Base-by-base conservation (phyloP, 768 basidiomycete species). In the Cyclocybe aegerita region DNA sequence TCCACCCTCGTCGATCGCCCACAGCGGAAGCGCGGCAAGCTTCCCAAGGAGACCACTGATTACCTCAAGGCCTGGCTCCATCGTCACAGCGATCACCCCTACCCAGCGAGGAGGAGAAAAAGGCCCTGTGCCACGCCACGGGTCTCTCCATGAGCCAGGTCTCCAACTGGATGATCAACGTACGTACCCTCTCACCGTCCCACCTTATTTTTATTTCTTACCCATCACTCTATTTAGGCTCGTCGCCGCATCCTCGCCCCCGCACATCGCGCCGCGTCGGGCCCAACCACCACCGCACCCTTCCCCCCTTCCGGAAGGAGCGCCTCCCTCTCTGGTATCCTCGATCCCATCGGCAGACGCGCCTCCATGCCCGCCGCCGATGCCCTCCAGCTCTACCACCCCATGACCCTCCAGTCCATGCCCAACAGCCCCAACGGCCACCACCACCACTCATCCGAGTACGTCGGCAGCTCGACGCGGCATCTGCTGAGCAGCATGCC, bases 161-260 rank as follows among this genome's bases (percentile, higher is more conserved):
- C 0, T 90, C 88, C 46, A 93, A 93, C 66, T 93, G 90, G 90
- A 93, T 93, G 90, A 93, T 93, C 62, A 93, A 93, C 60, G 90
- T 77, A 38, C 50, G 69, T 75, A 7, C 52, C 44, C 23, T 43
- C 44, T 31, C 23, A 34, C 48, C 38, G 42, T 55, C 51, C 23
- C 23, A 23, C 23, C 46, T 43, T 39, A 23, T 50, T 11, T 46
- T 33, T 14, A 49, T 39, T 49, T 52, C 46, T 61, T 29, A 43
- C 35, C 54, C 56, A 46, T 56, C 37, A 48, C 36, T 17, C 42
- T 46, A 38, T 55, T 32, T 63, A 91, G 89, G 89, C 89, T 56
- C 80, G 89, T 16, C 81, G 89, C 53, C 83, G 89, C 57, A 91
- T 91, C 63, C 80, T 92, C 51, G 89, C 90, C 8, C 89, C 89